phyloP scores from a whole-genome alignment of 495 filamentous ascomycete genomes.

The Pyrenula massariospora region DNA sequence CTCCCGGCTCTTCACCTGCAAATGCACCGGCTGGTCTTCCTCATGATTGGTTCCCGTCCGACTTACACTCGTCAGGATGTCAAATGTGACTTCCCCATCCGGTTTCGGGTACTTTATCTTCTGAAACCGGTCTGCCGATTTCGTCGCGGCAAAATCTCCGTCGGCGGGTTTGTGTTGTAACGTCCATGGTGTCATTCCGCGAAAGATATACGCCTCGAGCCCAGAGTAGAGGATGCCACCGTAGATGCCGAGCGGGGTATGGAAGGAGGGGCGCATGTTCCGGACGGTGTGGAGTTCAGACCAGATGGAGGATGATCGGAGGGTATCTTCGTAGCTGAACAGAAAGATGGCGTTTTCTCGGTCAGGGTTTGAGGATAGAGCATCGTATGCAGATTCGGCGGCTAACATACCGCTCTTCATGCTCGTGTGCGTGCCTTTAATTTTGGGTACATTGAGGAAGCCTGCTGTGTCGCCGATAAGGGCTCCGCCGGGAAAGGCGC shows the following conservation, averaged over 20 bases:
- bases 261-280: constrained; percentile 95
- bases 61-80: constrained; percentile 87
- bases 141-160: constrained; percentile 64
- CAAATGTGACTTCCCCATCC: constrained; percentile 86
- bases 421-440: constrained; percentile 96
- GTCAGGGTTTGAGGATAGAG: constrained; percentile 41
- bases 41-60: constrained; percentile 97
- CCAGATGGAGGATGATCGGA: constrained; percentile 86
- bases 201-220: constrained; percentile 77
- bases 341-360: constrained; percentile 69
- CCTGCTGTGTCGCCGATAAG: constrained; percentile 94
- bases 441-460: constrained; percentile 95
- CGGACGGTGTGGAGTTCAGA: constrained; percentile 88
- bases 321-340: constrained; percentile 83
- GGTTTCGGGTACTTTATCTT: constrained; percentile 97
- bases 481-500: constrained; percentile 89
- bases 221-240: constrained; percentile 91
- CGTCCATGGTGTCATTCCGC: constrained; percentile 85
- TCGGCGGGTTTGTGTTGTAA: constrained; percentile 63
- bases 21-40: constrained; percentile 93
- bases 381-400: constrained; percentile 74
- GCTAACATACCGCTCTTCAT: constrained; percentile 98
- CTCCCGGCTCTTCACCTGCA: constrained; percentile 92
- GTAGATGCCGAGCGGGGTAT: constrained; percentile 68
- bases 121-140: constrained; percentile 60